phyloP scores from a whole-genome alignment of 306 rosid genomes.

The Fagus crenata region DNA sequence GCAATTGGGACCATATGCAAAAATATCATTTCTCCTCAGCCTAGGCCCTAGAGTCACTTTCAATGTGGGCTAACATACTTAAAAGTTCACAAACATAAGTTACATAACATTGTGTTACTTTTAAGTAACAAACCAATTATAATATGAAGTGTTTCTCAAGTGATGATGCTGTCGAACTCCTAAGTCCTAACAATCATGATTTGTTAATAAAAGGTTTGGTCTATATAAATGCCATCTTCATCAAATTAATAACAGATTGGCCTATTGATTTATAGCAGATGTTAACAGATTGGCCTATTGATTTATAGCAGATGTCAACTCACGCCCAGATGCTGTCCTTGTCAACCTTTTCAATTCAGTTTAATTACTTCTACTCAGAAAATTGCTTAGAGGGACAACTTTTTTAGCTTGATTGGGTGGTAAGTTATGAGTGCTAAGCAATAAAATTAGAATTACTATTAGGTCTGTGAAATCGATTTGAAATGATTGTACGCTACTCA shows the following conservation, averaged over 20 bases:
- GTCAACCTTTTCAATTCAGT: neutral
- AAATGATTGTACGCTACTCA: no score
- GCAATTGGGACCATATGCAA: slow-evolving; percentile 28
- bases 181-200: slow-evolving; percentile 23
- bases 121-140: slow-evolving; percentile 12
- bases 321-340: slow-evolving; percentile 12
- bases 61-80: slow-evolving; percentile 21
- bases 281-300: neutral
- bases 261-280: slow-evolving; percentile 15
- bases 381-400: neutral
- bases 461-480: no score
- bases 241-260: neutral
- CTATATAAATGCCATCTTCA: slow-evolving; percentile 16
- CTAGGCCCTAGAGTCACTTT: slow-evolving; percentile 11
- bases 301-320: slow-evolving; percentile 18
- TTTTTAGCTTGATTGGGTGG: no score
- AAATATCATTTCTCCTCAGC: slow-evolving; percentile 1
- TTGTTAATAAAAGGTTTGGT: slow-evolving; percentile 15
- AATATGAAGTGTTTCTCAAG: slow-evolving; percentile 30
- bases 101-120: slow-evolving; percentile 15
- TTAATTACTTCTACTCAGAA: neutral
- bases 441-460: no score
- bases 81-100: slow-evolving; percentile 11
- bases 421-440: no score
- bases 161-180: slow-evolving; percentile 19